Conservation (phyloP, 108 stramenopile species). For the Discostella pseudostelligera region DNA sequence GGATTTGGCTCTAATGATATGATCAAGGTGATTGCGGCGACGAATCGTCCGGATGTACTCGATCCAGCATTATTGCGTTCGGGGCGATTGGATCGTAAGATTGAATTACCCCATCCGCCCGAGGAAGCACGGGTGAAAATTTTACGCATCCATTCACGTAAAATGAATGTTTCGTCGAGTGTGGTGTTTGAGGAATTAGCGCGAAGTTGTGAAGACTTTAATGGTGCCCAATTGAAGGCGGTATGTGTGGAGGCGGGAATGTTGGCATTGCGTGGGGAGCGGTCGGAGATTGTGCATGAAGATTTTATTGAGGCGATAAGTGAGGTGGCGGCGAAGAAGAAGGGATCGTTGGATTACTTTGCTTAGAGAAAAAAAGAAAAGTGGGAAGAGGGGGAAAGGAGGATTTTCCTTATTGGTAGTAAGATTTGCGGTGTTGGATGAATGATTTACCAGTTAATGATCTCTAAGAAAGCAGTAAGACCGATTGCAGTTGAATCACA, state of each 20-base stretch:
- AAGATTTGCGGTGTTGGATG: no score
- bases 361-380: constrained; percentile 52
- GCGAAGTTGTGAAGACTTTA: constrained; percentile 96
- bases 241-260: constrained; percentile 99
- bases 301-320: constrained; percentile 98
- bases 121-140: constrained; percentile 95
- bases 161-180: constrained; percentile 88
- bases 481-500: no score
- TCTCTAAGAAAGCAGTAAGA: no score
- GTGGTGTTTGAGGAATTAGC: constrained; percentile 97
- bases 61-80: constrained; percentile 98
- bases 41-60: constrained; percentile 96
- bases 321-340: constrained; percentile 98
- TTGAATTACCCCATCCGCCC: constrained; percentile 97
- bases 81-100: constrained; percentile 97
- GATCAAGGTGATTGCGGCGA: constrained; percentile 99
- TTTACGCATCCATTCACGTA: constrained; percentile 91
- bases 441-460: no score
- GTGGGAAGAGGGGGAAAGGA: background rate
- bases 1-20: constrained; percentile 96
- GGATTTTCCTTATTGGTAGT: no score
- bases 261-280: constrained; percentile 90
- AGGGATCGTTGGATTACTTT: constrained; percentile 96
- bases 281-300: constrained; percentile 84
- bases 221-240: constrained; percentile 97